phyloP scores from a whole-genome alignment of 805 yeast species.

The Starmerella potacharoeniae region DNA sequence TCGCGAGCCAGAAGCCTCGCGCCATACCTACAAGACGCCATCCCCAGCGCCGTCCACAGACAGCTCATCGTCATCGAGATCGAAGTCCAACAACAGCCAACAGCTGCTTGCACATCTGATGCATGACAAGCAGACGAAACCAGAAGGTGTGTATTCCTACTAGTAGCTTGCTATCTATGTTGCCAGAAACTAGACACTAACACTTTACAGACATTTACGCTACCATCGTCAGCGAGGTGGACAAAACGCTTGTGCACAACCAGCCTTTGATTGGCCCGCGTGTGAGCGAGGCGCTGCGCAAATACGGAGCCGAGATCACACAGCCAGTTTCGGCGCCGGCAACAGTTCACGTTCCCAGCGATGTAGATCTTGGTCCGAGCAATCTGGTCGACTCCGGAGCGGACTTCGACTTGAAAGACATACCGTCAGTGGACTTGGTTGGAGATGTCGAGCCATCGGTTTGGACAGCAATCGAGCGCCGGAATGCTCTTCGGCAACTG shows the following conservation, averaged over 20 bases:
- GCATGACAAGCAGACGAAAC: conserved; percentile 42
- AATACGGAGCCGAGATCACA: conserved; percentile 10
- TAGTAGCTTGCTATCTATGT: background rate
- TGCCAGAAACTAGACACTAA: conserved; percentile 13
- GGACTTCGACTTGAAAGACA: conserved; percentile 12
- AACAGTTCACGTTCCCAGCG: background rate
- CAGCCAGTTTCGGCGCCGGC: conserved; percentile 9
- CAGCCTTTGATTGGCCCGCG: background rate
- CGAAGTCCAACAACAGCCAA: conserved; percentile 41
- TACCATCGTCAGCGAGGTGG: background rate
- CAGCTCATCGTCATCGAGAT: conserved; percentile 42
- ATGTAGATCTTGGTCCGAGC: background rate
- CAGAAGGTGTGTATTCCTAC: conserved; percentile 24
- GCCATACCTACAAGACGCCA: background rate
- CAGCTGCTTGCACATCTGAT: conserved; percentile 75
- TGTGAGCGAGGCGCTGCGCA: conserved; percentile 11
- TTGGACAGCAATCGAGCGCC: conserved; percentile 20
- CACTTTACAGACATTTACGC: conserved; percentile 3
- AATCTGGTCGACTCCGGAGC: conserved; percentile 19
- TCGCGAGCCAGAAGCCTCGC: background rate
- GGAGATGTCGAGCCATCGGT: conserved; percentile 22
- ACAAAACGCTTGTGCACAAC: background rate
- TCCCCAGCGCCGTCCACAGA: background rate
- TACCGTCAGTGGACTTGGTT: conserved; percentile 18
- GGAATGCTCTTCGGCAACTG: conserved; percentile 9